Conservation (phyloP, 2,329 filamentous ascomycete genomes). For the Fusarium vanettenii region DNA sequence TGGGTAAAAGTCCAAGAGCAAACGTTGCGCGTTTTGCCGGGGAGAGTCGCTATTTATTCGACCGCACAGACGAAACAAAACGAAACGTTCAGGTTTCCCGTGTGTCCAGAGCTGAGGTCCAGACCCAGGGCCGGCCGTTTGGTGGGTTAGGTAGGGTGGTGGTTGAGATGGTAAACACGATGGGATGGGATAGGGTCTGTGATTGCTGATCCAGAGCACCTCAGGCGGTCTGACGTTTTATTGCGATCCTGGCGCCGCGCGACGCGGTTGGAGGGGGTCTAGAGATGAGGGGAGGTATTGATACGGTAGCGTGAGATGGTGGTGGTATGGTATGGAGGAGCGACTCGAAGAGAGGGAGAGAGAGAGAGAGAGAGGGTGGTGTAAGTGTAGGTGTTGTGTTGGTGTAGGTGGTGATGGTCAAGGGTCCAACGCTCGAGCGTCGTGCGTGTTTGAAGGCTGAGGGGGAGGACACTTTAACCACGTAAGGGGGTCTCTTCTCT, state of each 20-base stretch:
- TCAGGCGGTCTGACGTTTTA: constrained; percentile 43
- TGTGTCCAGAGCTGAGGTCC: neutral
- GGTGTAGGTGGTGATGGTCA: constrained; percentile 17
- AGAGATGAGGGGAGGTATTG: constrained; percentile 26
- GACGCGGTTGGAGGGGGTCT: constrained; percentile 28
- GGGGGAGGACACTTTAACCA: constrained; percentile 7
- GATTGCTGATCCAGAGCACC: constrained; percentile 22
- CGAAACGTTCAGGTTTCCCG: constrained; percentile 5
- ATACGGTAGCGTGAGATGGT: constrained; percentile 22
- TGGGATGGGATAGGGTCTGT: constrained; percentile 9
- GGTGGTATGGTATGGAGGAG: constrained; percentile 10
- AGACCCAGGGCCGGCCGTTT: neutral
- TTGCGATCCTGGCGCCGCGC: constrained; percentile 37
- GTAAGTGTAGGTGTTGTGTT: constrained; percentile 17
- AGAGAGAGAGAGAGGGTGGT: constrained; percentile 20
- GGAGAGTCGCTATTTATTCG: constrained; percentile 25
- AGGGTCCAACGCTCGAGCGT: constrained; percentile 7
- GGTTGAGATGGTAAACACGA: constrained; percentile 19
- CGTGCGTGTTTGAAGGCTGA: neutral
- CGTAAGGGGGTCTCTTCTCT: constrained; percentile 31
- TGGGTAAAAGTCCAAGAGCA: neutral
- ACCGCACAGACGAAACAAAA: constrained; percentile 12
- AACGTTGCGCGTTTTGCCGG: constrained; percentile 3
- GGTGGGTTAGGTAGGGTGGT: neutral
- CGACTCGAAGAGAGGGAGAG: neutral